Base-by-base conservation (phyloP, 1,139 yeast genomes). In the Magnusiomyces sp. region DNA sequence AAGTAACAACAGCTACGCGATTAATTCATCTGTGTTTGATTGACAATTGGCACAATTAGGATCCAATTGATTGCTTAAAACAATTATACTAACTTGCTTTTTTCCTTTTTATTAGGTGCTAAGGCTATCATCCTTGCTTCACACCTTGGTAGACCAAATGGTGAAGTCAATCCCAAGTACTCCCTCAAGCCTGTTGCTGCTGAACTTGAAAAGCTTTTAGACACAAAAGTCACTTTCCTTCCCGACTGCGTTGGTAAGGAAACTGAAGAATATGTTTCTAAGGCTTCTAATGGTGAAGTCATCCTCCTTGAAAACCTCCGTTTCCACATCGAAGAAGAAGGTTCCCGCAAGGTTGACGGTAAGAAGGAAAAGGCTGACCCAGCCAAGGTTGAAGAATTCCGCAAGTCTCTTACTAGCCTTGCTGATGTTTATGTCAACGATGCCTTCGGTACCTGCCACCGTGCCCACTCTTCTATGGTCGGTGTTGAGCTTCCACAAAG, bases 391-490 rank as follows among this genome's bases (percentile, higher is more conserved):
- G 81, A 77, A 68, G 79, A 75, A 65, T 90, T 90, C 84, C 86
- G 97, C 79, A 66, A 77, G 63, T 81, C 84, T 66, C 81, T 90
- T 74, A 85, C 95, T 63, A 72, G 85, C 53, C 77, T 90, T 65
- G 97, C 96, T 59, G 97, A 90, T 65, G 95, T 90, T 59, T 90
- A 90, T 75, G 81, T 90, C 70, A 90, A 90, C 72, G 97, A 90
- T 70, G 97, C 97, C 53, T 90, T 90, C 65, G 97, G 97, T 68
- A 92, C 97, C 58, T 95, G 97, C 51, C 97, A 90, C 83, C 87
- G 97, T 77, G 97, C 97, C 57, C 97, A 90, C 77, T 88, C 97
- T 49, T 90, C 97, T 46, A 89, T 92, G 88, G 97, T 92, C 65
- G 97, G 97, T 64, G 75, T 90, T 61, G 88, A 90, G 63, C 79